Conservation (phyloP, 257 asterid species). For the Solanum dulcamara region DNA sequence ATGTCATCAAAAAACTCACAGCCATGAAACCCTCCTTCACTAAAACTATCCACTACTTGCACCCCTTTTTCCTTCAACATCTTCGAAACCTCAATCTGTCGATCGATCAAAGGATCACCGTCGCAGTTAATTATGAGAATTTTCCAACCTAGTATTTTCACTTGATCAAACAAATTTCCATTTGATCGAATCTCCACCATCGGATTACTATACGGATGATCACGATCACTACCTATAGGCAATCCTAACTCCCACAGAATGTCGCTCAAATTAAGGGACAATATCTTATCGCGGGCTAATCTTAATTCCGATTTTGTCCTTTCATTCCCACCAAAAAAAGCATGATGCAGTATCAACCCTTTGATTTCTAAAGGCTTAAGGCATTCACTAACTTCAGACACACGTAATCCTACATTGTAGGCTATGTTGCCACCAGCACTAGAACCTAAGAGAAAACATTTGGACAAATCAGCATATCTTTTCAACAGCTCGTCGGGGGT, state of each 20-base stretch:
- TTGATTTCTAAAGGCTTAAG: constrained; percentile 25
- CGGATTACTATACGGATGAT: constrained; percentile 33
- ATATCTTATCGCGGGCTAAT: not conserved
- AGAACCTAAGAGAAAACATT: constrained; percentile 35
- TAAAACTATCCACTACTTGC: constrained; percentile 9
- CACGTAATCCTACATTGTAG: constrained; percentile 26
- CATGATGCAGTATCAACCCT: constrained; percentile 42
- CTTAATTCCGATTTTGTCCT: constrained; percentile 37
- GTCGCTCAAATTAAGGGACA: constrained; percentile 14
- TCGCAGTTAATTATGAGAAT: constrained; percentile 18
- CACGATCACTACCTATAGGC: constrained; percentile 36
- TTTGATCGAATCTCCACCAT: not conserved
- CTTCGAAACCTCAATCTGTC: constrained; percentile 15
- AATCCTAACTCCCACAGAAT: constrained; percentile 30
- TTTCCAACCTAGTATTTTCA: constrained; percentile 13
- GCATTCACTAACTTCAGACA: constrained; percentile 1
- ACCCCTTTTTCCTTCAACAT: constrained; percentile 23
- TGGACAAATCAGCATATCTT: constrained; percentile 27
- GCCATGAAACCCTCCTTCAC: constrained; percentile 34
- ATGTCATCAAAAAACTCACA: constrained; percentile 13
- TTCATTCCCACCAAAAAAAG: constrained; percentile 37
- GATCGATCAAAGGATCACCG: constrained; percentile 36
- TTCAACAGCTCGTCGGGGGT: constrained; percentile 29
- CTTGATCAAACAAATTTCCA: not conserved
- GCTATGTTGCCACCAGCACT: constrained; percentile 49